Evolutionary conservation across 805 yeast species (phyloP).

Genomic region (Maudiozyma barnettii): DNA sequence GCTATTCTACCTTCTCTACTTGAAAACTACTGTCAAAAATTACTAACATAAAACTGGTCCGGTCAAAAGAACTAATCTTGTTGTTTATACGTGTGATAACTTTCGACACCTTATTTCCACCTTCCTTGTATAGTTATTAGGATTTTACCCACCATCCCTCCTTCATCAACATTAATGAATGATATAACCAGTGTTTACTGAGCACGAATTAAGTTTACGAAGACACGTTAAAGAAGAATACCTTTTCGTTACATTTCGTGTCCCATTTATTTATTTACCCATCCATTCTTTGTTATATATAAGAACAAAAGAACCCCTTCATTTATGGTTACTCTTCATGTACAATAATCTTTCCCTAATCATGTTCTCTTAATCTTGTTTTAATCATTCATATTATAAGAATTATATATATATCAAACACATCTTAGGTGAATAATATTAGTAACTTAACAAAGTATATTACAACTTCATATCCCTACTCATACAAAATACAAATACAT

Average conservation of each 20-base stretch:
- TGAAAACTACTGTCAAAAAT: not conserved
- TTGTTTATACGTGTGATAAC: not conserved
- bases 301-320: not conserved
- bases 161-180: not conserved
- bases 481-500: not conserved
- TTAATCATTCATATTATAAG: not conserved
- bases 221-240: not conserved
- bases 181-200: not conserved
- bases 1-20: not conserved
- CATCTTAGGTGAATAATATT: no score
- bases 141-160: not conserved
- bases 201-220: not conserved
- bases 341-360: not conserved
- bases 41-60: not conserved
- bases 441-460: no score
- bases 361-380: not conserved
- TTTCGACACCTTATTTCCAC: not conserved
- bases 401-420: no score
- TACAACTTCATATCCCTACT: not conserved
- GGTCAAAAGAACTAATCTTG: no score
- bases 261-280: not conserved
- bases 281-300: not conserved
- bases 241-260: not conserved
- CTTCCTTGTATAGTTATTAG: not conserved
- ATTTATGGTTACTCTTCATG: not conserved